Evolutionary conservation across 768 basidiomycete genomes (phyloP), one percentile per base, ranked within the genome.

Genomic region (Trametes gibbosa): DNA sequence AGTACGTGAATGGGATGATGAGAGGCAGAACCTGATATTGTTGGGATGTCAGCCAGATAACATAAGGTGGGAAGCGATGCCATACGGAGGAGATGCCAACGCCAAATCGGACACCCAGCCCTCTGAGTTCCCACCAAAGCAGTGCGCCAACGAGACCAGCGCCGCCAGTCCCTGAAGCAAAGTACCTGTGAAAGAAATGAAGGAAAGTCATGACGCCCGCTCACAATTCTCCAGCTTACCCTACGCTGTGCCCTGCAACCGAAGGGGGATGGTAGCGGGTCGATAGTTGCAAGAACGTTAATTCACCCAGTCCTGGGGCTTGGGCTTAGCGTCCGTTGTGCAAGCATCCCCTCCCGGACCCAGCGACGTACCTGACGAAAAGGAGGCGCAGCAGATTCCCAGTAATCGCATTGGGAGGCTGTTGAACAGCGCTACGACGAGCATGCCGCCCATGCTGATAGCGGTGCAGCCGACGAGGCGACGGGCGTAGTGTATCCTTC

Each of bases 211-310:
- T 27, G 23, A 17, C 37, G 29, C 2, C 9, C 19, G 10, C 34
- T 1, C 17, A n/a, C 12, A 13, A n/a, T 24, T 5, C 32, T 25
- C 50, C 14, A 14, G 19, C 82, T 37, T 68, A 89, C 87, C 96
- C 94, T 12, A 99, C 83, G 39, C 90, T 86, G 27, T 84, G 86
- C 1, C 90, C 90, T 6, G 84, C 86, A 40, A 88, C 69, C n/a
- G 85, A 82, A 1, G 80, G 76, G 1, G 86, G 87, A 43, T 81
- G 86, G 58, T 80, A 93, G 1, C 86, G 87, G 2, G 90, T 92
- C 0, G 92, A 95, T n/a, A 95, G 75, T 75, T 98, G 96, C 1
- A 98, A 76, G 70, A 93, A 98, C 0, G 95, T 97, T 54, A 98
- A 72, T 72, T 99, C 97, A 19, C 97, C 97, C 9, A 99, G 77